Evolutionary conservation across 2,329 filamentous ascomycete species (phyloP).

Genomic region (Aspergillus bombycis): DNA sequence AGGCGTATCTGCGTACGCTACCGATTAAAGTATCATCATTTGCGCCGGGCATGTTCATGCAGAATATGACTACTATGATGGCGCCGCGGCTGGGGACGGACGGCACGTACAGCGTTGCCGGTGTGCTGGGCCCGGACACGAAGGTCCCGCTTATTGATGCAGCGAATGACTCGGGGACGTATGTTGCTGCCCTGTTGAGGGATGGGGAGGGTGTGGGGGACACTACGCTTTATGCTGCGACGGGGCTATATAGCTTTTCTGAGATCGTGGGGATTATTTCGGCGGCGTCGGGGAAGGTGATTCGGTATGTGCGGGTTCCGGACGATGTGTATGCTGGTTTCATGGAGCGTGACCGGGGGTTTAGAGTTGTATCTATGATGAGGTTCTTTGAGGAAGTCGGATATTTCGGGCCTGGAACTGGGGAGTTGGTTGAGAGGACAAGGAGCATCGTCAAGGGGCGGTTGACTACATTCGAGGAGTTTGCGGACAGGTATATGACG

Average conservation of each 20-base stretch:
- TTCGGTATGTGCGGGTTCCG: slow-evolving; percentile 34
- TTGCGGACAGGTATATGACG: slow-evolving; percentile 15
- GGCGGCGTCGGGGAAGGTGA: slow-evolving; percentile 41
- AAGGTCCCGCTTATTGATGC: slow-evolving; percentile 39
- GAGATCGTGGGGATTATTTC: slow-evolving; percentile 38
- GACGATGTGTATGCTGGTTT: slow-evolving; percentile 28
- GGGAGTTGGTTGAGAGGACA: slow-evolving; percentile 36
- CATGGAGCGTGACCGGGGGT: slow-evolving; percentile 16
- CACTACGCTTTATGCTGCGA: slow-evolving; percentile 39
- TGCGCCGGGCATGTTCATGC: slow-evolving; percentile 59
- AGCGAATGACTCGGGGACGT: slow-evolving; percentile 41
- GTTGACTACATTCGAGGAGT: slow-evolving; percentile 44
- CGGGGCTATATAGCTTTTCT: slow-evolving; percentile 32
- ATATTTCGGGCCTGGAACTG: slow-evolving; percentile 40
- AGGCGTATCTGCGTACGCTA: slow-evolving; percentile 56
- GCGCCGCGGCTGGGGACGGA: slow-evolving; percentile 26
- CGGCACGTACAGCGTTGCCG: slow-evolving; percentile 31
- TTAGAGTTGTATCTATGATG: slow-evolving; percentile 28
- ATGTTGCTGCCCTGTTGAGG: slow-evolving; percentile 41
- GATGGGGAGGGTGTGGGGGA: slow-evolving; percentile 41
- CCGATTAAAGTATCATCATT: slow-evolving; percentile 58
- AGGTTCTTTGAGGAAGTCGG: slow-evolving; percentile 37
- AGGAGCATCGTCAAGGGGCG: slow-evolving; percentile 30
- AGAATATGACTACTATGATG: slow-evolving; percentile 45
- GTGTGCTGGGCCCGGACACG: slow-evolving; percentile 21